These are phyloP conservation scores for Tylopilus sp. DNA, from an alignment of 1,284 basidiomycete genomes.

Conservation along the genomic window DNA sequence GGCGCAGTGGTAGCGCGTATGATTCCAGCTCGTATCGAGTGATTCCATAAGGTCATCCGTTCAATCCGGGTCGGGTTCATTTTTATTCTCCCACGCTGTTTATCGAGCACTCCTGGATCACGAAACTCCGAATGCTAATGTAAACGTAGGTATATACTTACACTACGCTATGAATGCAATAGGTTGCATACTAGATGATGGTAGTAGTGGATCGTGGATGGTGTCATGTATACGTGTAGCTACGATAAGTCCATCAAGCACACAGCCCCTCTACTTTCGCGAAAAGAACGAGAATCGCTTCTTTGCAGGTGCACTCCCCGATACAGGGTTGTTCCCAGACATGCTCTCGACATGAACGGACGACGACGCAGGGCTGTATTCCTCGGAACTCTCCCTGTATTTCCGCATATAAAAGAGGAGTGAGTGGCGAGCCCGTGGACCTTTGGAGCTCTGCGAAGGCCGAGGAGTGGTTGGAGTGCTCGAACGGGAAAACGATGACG, in stretches of 20 bases:
- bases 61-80: constrained; percentile 55
- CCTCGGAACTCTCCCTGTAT: constrained; percentile 17
- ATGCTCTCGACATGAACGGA: constrained; percentile 22
- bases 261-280: constrained; percentile 25
- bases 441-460: constrained; percentile 25
- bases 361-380: constrained; percentile 26
- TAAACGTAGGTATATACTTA: constrained; percentile 12
- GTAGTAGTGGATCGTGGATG: constrained; percentile 11
- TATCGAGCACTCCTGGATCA: not conserved
- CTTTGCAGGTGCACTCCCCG: constrained; percentile 15
- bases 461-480: constrained; percentile 31
- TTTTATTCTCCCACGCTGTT: constrained; percentile 6
- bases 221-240: constrained; percentile 20
- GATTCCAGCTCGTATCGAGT: constrained; percentile 26
- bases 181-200: constrained; percentile 19
- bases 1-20: constrained; percentile 36
- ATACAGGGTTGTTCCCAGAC: constrained; percentile 7
- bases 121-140: not conserved
- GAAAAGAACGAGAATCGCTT: constrained; percentile 32
- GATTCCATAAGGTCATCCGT: constrained; percentile 54
- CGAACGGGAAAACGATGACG: constrained; percentile 31
- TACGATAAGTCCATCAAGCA: constrained; percentile 12
- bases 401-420: constrained; percentile 34
- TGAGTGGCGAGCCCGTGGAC: constrained; percentile 26
- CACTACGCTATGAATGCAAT: constrained; percentile 15